Evolutionary conservation across 495 filamentous ascomycete genomes (phyloP), one percentile per base, ranked within the genome.

Genomic region (Aspergillus haitiensis): DNA sequence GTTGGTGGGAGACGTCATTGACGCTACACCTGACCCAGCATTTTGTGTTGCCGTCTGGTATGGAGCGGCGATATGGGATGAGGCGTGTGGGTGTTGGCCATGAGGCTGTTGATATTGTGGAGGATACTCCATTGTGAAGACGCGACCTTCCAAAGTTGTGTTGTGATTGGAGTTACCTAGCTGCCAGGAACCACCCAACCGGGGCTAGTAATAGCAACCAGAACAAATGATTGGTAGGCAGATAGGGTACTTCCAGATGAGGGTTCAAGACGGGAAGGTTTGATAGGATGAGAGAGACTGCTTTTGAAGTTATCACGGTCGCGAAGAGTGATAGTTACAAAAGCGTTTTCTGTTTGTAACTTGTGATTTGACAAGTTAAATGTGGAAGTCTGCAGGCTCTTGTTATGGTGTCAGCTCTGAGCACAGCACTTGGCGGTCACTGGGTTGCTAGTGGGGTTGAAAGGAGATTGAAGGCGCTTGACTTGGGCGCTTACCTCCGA

Each of bases 51-150:
- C 72, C 52, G 71, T 67, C 67, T 79, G 78, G 60, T 82, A 83
- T 27, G 73, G 68, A 45, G 73, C 77, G 58, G 79, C 62, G 57
- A 83, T 76, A 61, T 84, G 81, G 42, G 80, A 74, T 27, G 74
- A 61, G 31, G 79, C 73, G 64, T 83, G 81, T 11, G 80, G 75
- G 59, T 82, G 80, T 72, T 82, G 80, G 66, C 75, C 79, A 69
- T 82, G 81, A 62, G 78, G 70, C 67, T 82, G 78, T 71, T 82
- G 81, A 70, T 81, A 80, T 65, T 82, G 80, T 51, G 78, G 69
- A 59, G 78, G 73, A 58, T 83, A 84, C 67, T 84, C 81, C 81
- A 84, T 83, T 65, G 66, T 80, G 66, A 57, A 60, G 53, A 56
- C 58, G 56, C 58, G 65, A 62, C 68, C 69, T 63, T 67, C 55